These are phyloP conservation scores for Epichloe gansuensis DNA, from an alignment of 2,329 filamentous ascomycete species.

Conservation along the genomic window DNA sequence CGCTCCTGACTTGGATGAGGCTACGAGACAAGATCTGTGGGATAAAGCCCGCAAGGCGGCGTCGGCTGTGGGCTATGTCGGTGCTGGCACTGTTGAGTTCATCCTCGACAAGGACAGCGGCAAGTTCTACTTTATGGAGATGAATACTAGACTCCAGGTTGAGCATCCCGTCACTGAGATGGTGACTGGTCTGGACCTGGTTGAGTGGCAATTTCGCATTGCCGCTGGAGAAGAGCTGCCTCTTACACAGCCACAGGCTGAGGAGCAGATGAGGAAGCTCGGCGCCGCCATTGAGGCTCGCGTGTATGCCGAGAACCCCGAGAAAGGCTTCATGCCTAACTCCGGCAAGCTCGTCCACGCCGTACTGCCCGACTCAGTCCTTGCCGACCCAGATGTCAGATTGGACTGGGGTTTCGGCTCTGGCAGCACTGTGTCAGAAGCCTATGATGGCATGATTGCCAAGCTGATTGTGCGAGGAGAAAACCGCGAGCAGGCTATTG, in stretches of 20 bases:
- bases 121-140: slow-evolving; percentile 73
- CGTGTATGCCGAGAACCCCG: slow-evolving; percentile 93
- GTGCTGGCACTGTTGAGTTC: slow-evolving; percentile 82
- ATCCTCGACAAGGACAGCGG: slow-evolving; percentile 74
- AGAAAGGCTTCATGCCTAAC: slow-evolving; percentile 84
- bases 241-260: slow-evolving; percentile 50
- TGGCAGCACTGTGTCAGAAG: slow-evolving; percentile 83
- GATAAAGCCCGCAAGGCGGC: slow-evolving; percentile 53
- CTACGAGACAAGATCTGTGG: slow-evolving; percentile 50
- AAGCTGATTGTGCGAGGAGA: slow-evolving; percentile 87
- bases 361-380: slow-evolving; percentile 52
- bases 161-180: slow-evolving; percentile 84
- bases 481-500: slow-evolving; percentile 67
- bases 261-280: slow-evolving; percentile 57
- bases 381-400: slow-evolving; percentile 58
- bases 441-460: slow-evolving; percentile 98
- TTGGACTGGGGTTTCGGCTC: slow-evolving; percentile 89
- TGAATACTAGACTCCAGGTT: slow-evolving; percentile 84
- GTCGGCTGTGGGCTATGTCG: slow-evolving; percentile 74
- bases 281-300: slow-evolving; percentile 91
- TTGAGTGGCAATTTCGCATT: slow-evolving; percentile 89
- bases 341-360: slow-evolving; percentile 82
- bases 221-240: slow-evolving; percentile 46
- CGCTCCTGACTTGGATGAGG: slow-evolving; percentile 53
- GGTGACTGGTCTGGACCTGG: slow-evolving; percentile 61